A percentile compares a stretch with the other conserved stretches of the same genome.
Evolutionary conservation across 2,329 filamentous ascomycete species (phyloP).

Genomic region (Escovopsis weberi): DNA sequence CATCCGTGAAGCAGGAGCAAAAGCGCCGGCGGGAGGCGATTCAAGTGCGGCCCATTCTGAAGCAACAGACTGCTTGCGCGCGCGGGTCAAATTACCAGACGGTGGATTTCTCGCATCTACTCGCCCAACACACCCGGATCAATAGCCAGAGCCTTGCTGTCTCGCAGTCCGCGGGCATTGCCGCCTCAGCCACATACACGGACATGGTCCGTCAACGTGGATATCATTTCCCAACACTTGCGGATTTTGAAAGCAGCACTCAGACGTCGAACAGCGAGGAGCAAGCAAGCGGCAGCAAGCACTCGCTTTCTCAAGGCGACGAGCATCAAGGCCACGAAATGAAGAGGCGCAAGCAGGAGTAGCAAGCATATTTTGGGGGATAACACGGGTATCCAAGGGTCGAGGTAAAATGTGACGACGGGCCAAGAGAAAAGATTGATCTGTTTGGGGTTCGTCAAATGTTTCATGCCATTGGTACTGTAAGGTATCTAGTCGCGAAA

Average conservation of each 20-base stretch:
- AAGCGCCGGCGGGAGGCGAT: slow-evolving; percentile 16
- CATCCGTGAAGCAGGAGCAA: slow-evolving; percentile 23
- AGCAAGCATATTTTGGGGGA: neutral
- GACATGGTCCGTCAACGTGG: slow-evolving; percentile 8
- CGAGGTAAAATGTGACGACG: no score
- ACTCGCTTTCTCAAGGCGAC: neutral
- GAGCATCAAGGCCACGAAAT: slow-evolving; percentile 1
- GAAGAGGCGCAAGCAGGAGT: slow-evolving; percentile 4
- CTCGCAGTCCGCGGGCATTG: no score
- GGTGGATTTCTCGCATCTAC: slow-evolving; percentile 1
- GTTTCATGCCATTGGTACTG: no score
- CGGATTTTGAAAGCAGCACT: slow-evolving; percentile 12
- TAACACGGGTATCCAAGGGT: no score
- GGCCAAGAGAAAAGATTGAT: neutral
- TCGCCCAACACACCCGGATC: slow-evolving; percentile 1
- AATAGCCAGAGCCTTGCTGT: no score
- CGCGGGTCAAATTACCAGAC: slow-evolving; percentile 1
- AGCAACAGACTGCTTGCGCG: slow-evolving; percentile 4
- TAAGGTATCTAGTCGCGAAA: no score
- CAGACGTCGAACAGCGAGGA: neutral
- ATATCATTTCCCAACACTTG: slow-evolving; percentile 12
- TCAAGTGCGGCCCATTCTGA: slow-evolving; percentile 21
- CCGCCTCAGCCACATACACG: neutral
- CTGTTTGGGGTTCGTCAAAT: neutral
- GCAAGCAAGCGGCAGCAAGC: neutral